Conservation (phyloP, 2,329 filamentous ascomycete species). For the Madurella fahalii region DNA sequence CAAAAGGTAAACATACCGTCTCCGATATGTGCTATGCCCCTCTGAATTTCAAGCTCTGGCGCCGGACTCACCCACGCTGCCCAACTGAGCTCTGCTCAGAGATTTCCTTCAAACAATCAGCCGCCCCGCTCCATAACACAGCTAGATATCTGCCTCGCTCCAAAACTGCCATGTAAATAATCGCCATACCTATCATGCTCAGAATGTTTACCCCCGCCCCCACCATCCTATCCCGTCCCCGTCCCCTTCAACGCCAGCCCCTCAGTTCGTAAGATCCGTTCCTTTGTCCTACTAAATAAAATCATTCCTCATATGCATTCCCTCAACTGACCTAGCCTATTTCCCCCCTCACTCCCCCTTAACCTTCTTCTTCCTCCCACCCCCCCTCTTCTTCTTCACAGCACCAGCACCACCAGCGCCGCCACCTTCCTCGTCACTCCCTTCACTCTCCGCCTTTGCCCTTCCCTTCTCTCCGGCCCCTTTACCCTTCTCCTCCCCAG, state of each 20-base stretch:
- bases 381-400: slow-evolving; percentile 37
- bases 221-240: too few relatives aligned
- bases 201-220: neutral
- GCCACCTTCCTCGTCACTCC: slow-evolving; percentile 37
- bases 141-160: neutral
- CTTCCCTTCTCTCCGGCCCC: slow-evolving; percentile 23
- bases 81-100: too few relatives aligned
- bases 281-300: neutral
- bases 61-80: too few relatives aligned
- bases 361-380: slow-evolving; percentile 28
- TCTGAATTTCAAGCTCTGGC: too few relatives aligned
- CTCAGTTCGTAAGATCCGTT: slow-evolving; percentile 6
- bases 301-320: neutral
- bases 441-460: slow-evolving; percentile 49
- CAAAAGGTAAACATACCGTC: too few relatives aligned
- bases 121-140: too few relatives aligned
- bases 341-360: neutral
- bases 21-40: too few relatives aligned
- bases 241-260: neutral
- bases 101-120: too few relatives aligned
- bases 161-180: neutral
- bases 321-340: neutral
- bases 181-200: neutral
- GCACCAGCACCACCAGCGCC: slow-evolving; percentile 41
- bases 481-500: slow-evolving; percentile 49